Conservation (phyloP, 371 early-diverging fungal species). For the Haplosporangium sp. region DNA sequence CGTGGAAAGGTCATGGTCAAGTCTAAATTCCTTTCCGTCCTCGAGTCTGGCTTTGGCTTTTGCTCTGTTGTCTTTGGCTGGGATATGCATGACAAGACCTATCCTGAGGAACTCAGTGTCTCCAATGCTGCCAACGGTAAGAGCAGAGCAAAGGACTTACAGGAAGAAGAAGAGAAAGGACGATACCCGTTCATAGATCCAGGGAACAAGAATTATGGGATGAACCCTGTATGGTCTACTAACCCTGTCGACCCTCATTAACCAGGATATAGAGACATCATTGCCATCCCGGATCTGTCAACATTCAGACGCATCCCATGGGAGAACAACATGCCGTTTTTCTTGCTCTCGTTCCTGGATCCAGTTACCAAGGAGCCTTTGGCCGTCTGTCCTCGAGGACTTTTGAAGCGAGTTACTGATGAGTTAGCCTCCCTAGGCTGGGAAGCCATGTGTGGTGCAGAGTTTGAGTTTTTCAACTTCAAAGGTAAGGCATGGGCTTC, state of each 20-base stretch:
- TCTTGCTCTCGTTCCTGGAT: conserved; percentile 76
- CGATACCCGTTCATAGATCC: too few relatives aligned
- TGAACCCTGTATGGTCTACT: neutral
- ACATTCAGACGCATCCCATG: conserved; percentile 80
- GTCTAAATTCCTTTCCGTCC: conserved; percentile 72
- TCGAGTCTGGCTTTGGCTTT: conserved; percentile 83
- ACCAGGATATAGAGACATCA: conserved; percentile 70
- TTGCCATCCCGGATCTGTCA: conserved; percentile 76
- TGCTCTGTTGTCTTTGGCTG: conserved; percentile 88
- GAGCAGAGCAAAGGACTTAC: too few relatives aligned
- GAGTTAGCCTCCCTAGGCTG: conserved; percentile 58
- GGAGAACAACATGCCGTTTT: conserved; percentile 82
- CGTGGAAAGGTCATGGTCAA: conserved; percentile 81
- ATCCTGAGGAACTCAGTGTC: conserved; percentile 49
- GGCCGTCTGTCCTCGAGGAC: conserved; percentile 73
- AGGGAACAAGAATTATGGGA: conserved; percentile 3
- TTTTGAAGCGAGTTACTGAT: conserved; percentile 66
- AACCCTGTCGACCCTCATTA: too few relatives aligned
- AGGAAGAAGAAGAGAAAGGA: too few relatives aligned
- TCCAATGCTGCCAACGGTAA: conserved; percentile 54
- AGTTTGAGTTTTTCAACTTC: conserved; percentile 89
- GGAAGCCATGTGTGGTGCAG: conserved; percentile 76
- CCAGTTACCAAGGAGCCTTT: conserved; percentile 67
- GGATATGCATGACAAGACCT: conserved; percentile 77
- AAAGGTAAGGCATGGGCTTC: conserved; percentile 62